These are phyloP conservation scores for Peribolospora kevripleyi DNA, from an alignment of 768 basidiomycete species.

Conservation along the genomic window DNA sequence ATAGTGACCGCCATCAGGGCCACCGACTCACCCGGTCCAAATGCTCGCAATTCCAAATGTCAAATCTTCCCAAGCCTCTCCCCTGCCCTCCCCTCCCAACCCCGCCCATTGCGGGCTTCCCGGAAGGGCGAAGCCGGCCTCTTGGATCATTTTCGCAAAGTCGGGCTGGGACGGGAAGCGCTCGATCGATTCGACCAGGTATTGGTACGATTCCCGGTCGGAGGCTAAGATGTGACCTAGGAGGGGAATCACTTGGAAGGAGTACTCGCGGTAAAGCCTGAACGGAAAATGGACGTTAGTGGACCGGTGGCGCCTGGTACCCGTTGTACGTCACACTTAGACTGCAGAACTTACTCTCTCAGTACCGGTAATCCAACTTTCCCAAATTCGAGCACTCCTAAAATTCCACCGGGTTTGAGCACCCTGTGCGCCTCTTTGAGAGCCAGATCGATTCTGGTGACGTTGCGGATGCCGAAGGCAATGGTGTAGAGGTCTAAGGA, in stretches of 20 bases:
- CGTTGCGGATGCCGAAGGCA: constrained; percentile 93
- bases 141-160: constrained; percentile 68
- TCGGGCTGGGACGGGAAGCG: constrained; percentile 68
- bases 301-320: background rate
- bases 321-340: background rate
- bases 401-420: constrained; percentile 82
- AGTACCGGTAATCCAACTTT: constrained; percentile 70
- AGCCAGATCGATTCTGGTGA: constrained; percentile 72
- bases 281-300: background rate
- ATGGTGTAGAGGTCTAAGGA: constrained; percentile 93
- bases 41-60: constrained; percentile 69
- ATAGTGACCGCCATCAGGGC: constrained; percentile 21
- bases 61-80: constrained; percentile 40
- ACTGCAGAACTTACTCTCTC: constrained; percentile 38
- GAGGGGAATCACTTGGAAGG: constrained; percentile 81
- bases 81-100: constrained; percentile 25
- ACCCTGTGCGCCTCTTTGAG: constrained; percentile 75
- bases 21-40: constrained; percentile 42
- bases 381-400: constrained; percentile 91
- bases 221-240: constrained; percentile 91
- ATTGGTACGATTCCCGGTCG: constrained; percentile 77
- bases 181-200: constrained; percentile 89
- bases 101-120: too few species aligned
- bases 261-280: constrained; percentile 58
- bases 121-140: constrained; percentile 49